Conservation (phyloP, 257 asterid genomes). For the Salvia splendens region DNA sequence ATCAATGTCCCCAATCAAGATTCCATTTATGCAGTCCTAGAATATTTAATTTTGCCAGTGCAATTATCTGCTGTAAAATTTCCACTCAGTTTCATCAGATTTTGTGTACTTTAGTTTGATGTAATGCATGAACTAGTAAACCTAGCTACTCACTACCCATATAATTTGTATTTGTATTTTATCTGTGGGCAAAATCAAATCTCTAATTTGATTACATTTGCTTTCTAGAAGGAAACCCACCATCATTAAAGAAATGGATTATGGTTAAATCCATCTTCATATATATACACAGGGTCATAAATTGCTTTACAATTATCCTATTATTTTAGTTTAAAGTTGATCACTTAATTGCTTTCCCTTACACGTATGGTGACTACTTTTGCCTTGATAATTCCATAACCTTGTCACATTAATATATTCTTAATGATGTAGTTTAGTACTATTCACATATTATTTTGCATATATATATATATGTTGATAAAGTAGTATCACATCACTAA, state of each 20-base stretch:
- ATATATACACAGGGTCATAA: neutral
- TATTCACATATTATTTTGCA: no score
- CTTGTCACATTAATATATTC: neutral
- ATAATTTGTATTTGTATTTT: constrained; percentile 2
- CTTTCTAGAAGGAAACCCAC: constrained; percentile 63
- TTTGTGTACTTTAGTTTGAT: constrained; percentile 37
- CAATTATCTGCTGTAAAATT: constrained; percentile 59
- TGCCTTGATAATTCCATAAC: constrained; percentile 14
- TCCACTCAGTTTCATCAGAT: constrained; percentile 46
- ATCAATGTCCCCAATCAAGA: constrained; percentile 51
- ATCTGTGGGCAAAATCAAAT: constrained; percentile 48
- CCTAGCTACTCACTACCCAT: constrained; percentile 27
- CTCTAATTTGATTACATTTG: constrained; percentile 35
- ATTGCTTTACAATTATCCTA: constrained; percentile 27
- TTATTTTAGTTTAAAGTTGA: constrained; percentile 33
- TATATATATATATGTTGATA: no score
- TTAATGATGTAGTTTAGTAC: neutral
- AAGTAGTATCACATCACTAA: no score
- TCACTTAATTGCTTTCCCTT: constrained; percentile 24
- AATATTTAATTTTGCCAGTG: constrained; percentile 30
- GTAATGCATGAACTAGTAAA: constrained; percentile 29
- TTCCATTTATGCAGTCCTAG: constrained; percentile 43
- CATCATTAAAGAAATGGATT: constrained; percentile 44
- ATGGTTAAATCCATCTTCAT: constrained; percentile 29
- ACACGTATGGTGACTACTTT: constrained; percentile 26